Evolutionary conservation across 441 rosid species (phyloP).

Genomic region (Pelargonium australe): DNA sequence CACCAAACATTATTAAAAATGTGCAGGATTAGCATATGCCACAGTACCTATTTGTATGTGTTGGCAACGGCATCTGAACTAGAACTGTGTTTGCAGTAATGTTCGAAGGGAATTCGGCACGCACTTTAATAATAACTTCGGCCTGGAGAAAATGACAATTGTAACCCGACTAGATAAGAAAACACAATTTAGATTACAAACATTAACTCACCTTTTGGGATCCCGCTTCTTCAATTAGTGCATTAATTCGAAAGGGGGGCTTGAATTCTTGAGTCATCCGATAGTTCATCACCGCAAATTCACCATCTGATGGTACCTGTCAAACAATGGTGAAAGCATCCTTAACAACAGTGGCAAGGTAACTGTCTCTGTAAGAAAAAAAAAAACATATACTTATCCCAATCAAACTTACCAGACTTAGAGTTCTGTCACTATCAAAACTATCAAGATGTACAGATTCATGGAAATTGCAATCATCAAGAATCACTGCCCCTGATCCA

Average conservation of each 20-base stretch:
- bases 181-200: neutral
- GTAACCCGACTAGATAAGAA: no score
- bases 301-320: slow-evolving; percentile 52
- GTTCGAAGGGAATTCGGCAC: slow-evolving; percentile 76
- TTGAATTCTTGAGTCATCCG: slow-evolving; percentile 99
- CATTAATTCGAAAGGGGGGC: slow-evolving; percentile 90
- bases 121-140: slow-evolving; percentile 82
- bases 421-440: slow-evolving; percentile 81
- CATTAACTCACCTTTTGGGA: slow-evolving; percentile 51
- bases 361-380: neutral
- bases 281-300: slow-evolving; percentile 98
- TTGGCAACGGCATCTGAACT: slow-evolving; percentile 92
- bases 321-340: slow-evolving; percentile 45
- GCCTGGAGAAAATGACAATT: slow-evolving; percentile 33
- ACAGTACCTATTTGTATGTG: slow-evolving; percentile 70
- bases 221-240: slow-evolving; percentile 96
- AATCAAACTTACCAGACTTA: slow-evolving; percentile 66
- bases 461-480: slow-evolving; percentile 97
- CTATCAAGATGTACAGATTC: slow-evolving; percentile 95
- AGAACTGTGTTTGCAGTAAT: slow-evolving; percentile 74
- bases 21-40: no score
- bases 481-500: slow-evolving; percentile 78
- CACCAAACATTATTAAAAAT: no score
- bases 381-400: neutral
- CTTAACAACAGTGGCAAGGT: neutral